A percentile compares a stretch with the other conserved stretches of the same genome.
Evolutionary conservation across 257 asterid genomes (phyloP).

Genomic region (Oldenlandia corymbosa): DNA sequence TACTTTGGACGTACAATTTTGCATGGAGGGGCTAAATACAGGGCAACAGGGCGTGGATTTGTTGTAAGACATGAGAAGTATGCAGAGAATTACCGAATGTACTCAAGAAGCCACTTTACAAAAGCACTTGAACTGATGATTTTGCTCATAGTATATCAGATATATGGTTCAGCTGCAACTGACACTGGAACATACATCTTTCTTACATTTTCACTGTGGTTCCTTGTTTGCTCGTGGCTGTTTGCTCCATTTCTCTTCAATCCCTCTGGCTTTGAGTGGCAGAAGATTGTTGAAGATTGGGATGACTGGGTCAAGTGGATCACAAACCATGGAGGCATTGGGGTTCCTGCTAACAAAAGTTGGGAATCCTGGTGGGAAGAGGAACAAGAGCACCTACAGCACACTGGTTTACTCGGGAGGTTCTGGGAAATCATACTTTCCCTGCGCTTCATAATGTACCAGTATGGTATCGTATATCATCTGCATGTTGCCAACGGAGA

Average conservation of each 20-base stretch:
- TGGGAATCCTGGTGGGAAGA: constrained; percentile 99
- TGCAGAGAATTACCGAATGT: constrained; percentile 92
- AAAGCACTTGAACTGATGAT: constrained; percentile 75
- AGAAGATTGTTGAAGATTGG: constrained; percentile 89
- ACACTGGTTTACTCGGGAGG: constrained; percentile 65
- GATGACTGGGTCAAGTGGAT: constrained; percentile 97
- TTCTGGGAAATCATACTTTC: constrained; percentile 66
- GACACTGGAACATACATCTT: constrained; percentile 26
- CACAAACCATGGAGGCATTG: constrained; percentile 68
- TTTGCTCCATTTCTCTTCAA: constrained; percentile 89
- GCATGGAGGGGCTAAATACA: constrained; percentile 92
- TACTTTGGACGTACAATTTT: constrained; percentile 87
- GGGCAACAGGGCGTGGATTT: constrained; percentile 99
- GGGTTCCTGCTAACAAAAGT: constrained; percentile 83
- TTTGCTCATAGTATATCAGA: constrained; percentile 56
- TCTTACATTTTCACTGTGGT: constrained; percentile 72
- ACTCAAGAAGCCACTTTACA: constrained; percentile 88
- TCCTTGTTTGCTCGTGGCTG: constrained; percentile 77
- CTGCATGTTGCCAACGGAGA: constrained; percentile 53
- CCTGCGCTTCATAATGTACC: constrained; percentile 74
- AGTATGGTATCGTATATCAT: constrained; percentile 89
- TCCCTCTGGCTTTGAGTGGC: constrained; percentile 98
- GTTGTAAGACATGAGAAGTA: constrained; percentile 87
- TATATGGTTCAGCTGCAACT: constrained; percentile 45
- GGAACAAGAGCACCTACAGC: constrained; percentile 82